Evolutionary conservation across 805 yeast species (phyloP), one percentile per base, ranked within the genome.

Genomic region (Candida xiaguanensis): DNA sequence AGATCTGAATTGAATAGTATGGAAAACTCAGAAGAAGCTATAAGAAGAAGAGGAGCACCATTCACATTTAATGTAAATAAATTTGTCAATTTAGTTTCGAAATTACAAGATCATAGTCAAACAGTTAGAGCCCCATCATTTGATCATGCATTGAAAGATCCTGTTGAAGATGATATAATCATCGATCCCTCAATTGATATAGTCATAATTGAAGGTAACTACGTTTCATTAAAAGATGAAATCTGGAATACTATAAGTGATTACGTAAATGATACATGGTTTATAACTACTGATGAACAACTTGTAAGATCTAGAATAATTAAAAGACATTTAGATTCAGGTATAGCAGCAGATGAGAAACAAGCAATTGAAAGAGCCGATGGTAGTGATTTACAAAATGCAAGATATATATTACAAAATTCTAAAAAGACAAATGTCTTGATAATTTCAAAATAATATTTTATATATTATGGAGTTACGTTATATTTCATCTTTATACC

Each of bases 401-500:
- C 90, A 1, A 35, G 47, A 33, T 64, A 67, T 44, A 58, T 67
- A 8, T 31, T 54, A 18, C 37, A 36, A 4, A 36, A 55, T 36
- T 56, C 63, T 3, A 43, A 48, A 25, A 38, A 39, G 8, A 44
- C 55, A 7, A 41, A 45, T 18, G 45, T 52, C 5, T 40, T 33
- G 15, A 48, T 55, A 5, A 31, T 39, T n/a, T 29, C 47, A 5
- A 42, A 17, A 23, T 38, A 20, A 20, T 20, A 20, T 6, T 20
- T 20, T 20, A 20, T 9, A 20, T n/a, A 22, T 17, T 22, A 13
- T 26, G 89, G 96, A 39, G 75, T 81, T 38, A 90, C 95, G 53
- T 86, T 86, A 68, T 87, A 91, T 48, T 83, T 80, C 83, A 93
- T 74, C 64, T 85, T 82, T 51, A 93, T 89, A 67, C 98, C 98